Evolutionary conservation across 2,329 filamentous ascomycete species (phyloP), one percentile per base, ranked within the genome.

Genomic region (Fusarium oligoseptatum): DNA sequence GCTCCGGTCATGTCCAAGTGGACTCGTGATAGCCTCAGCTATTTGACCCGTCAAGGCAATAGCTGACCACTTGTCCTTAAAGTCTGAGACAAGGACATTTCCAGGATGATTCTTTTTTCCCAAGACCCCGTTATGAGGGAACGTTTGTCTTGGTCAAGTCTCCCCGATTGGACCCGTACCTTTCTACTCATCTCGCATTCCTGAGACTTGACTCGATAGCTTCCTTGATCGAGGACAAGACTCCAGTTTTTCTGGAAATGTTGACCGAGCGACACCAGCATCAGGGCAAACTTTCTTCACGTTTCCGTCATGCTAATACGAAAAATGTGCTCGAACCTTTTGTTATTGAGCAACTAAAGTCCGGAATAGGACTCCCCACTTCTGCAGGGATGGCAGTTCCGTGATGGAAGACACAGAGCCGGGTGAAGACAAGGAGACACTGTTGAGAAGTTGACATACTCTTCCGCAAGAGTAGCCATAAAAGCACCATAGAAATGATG

Each of bases 71-170:
- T 52, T 43, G 11, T 39, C 45, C 63, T 60, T 36, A 48, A 62
- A 48, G 37, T 67, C 62, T 52, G 4, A 64, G 65, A 72, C 72
- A 72, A 3, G 27, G 3, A 8, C 27, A 15, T 36, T 34, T 50
- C 50, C 50, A 20, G 12, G 60, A 11, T 24, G 58, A 34, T 37
- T 27, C 22, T 15, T 29, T 22, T 63, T 9, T 14, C 29, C 29
- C n/a, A 20, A 7, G 41, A 17, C 24, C 20, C 60, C 41, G 29
- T 50, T 34, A 37, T 27, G 20, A 50, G n/a, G 39, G 41, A 24
- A 37, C 12, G 10, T 37, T 50, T 36, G 60, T 62, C 60, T 61
- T 41, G 60, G 15, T 34, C 20, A 62, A 17, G 29, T 20, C 37
- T n/a, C 11, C 27, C 29, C 45, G 32, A 63, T 63, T 52, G 45